Percentiles rank a stretch among this genome's conserved stretches.
Evolutionary conservation across 2,329 filamentous ascomycete genomes (phyloP).

Genomic region (Fragosphaeria purpurea): DNA sequence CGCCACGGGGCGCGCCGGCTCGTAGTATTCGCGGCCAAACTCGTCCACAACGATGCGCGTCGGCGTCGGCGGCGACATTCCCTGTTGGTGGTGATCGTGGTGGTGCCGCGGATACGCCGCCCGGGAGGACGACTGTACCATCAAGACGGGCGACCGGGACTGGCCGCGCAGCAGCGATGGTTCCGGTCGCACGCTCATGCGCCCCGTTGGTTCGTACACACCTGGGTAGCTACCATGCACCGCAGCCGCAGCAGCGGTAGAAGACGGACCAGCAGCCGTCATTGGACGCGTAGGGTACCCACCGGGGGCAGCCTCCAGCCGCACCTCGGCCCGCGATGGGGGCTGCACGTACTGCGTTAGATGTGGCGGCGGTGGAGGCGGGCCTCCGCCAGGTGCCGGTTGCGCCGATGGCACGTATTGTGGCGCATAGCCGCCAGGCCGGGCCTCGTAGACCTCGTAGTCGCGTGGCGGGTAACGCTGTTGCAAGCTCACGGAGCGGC

Average conservation of each 20-base stretch:
- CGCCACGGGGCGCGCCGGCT: conserved; percentile 29
- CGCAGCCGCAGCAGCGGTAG: too few species aligned
- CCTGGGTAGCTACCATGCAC: conserved; percentile 26
- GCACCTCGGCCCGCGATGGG: conserved; percentile 19
- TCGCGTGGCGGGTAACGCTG: conserved; percentile 6
- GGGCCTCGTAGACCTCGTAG: conserved; percentile 20
- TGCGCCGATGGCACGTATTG: conserved; percentile 22
- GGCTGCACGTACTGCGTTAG: conserved; percentile 1
- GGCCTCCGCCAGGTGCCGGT: neutral
- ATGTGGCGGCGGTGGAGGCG: neutral
- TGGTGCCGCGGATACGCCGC: conserved; percentile 31
- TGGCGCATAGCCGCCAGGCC: conserved; percentile 19
- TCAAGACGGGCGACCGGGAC: conserved; percentile 35
- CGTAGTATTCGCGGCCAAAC: conserved; percentile 68
- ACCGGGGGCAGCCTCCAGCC: conserved; percentile 6
- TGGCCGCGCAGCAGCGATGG: conserved; percentile 30
- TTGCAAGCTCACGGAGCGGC: conserved; percentile 16
- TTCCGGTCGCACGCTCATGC: conserved; percentile 39
- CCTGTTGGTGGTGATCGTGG: neutral
- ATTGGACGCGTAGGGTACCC: conserved; percentile 1
- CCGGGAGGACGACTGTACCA: conserved; percentile 33
- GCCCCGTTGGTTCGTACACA: conserved; percentile 26
- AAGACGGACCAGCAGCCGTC: too few species aligned
- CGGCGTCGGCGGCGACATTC: conserved; percentile 17
- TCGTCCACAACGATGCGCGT: conserved; percentile 71